A percentile compares a stretch with the other conserved stretches of the same genome.
These are phyloP conservation scores for Lagenidium giganteum DNA, from an alignment of 352 stramenopile species.

Conservation along the genomic window DNA sequence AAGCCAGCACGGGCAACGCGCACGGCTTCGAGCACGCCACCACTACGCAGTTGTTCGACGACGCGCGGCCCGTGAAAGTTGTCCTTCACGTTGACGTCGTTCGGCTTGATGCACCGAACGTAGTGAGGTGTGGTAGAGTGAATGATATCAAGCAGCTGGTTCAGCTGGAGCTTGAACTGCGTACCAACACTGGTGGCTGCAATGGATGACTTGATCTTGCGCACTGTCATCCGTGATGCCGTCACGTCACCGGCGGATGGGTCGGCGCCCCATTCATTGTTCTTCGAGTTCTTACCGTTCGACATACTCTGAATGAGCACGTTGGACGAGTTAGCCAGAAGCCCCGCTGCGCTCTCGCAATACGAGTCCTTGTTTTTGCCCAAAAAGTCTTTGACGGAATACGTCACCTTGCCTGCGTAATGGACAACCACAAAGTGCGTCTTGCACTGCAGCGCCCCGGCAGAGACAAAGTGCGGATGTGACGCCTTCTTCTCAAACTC, in stretches of 20 bases:
- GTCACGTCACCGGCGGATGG: constrained; percentile 4
- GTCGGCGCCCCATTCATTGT: background rate
- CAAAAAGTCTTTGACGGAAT: constrained; percentile 61
- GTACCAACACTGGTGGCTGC: constrained; percentile 61
- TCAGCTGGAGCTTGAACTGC: constrained; percentile 92
- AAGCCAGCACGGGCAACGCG: constrained; percentile 73
- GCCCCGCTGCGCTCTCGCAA: constrained; percentile 45
- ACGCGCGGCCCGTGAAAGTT: constrained; percentile 71
- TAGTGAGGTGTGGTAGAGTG: constrained; percentile 94
- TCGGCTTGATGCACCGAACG: constrained; percentile 98
- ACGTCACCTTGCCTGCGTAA: constrained; percentile 70
- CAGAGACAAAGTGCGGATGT: constrained; percentile 40
- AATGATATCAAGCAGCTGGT: constrained; percentile 88
- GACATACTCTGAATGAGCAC: constrained; percentile 50
- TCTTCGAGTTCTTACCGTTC: constrained; percentile 4
- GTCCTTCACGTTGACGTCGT: constrained; percentile 69
- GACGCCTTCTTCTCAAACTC: constrained; percentile 47
- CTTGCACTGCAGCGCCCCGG: constrained; percentile 26
- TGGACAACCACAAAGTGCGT: constrained; percentile 68
- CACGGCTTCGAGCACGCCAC: constrained; percentile 79
- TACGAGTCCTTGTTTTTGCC: constrained; percentile 87
- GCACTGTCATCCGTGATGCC: constrained; percentile 12
- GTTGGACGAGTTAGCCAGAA: constrained; percentile 45
- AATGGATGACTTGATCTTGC: constrained; percentile 49
- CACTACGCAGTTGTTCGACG: constrained; percentile 74